Conservation (phyloP, 208 protist genomes). For the Crithidia sp. region DNA sequence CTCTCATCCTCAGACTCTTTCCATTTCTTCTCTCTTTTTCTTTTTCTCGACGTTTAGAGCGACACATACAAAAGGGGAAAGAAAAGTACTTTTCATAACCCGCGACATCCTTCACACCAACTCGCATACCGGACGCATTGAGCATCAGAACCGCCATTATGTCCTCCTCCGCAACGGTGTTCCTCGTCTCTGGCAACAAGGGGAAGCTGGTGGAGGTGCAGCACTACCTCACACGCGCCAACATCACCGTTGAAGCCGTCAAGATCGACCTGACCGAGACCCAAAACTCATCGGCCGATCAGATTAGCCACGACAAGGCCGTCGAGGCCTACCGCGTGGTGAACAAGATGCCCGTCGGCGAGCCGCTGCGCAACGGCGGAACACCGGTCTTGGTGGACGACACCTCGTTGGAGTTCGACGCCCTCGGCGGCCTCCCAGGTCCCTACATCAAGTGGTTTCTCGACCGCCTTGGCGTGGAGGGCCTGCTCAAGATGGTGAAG, state of each 20-base stretch:
- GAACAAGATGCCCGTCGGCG: constrained; percentile 28
- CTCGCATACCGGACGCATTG: too few relatives aligned
- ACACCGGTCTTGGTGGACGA: constrained; percentile 95
- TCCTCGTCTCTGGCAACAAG: constrained; percentile 96
- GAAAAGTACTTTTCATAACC: too few relatives aligned
- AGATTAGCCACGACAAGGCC: constrained; percentile 95
- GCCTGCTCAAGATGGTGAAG: constrained; percentile 92
- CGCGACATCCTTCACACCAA: too few relatives aligned
- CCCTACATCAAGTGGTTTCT: constrained; percentile 99
- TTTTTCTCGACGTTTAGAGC: neutral
- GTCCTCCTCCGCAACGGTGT: constrained; percentile 18
- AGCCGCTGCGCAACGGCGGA: constrained; percentile 24
- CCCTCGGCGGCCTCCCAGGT: constrained; percentile 94
- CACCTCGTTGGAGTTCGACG: constrained; percentile 97
- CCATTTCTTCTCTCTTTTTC: constrained; percentile 21
- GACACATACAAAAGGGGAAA: too few relatives aligned
- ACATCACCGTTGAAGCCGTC: constrained; percentile 57
- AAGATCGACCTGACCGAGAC: constrained; percentile 94
- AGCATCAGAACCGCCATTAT: constrained; percentile 15
- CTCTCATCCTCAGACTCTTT: neutral
- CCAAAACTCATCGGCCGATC: constrained; percentile 89
- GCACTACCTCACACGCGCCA: constrained; percentile 59
- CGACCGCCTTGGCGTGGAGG: constrained; percentile 87
- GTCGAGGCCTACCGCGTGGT: constrained; percentile 76
- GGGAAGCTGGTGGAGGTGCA: constrained; percentile 97